Conservation (phyloP, 2,329 filamentous ascomycete species). For the Colletotrichum lindemuthianum region DNA sequence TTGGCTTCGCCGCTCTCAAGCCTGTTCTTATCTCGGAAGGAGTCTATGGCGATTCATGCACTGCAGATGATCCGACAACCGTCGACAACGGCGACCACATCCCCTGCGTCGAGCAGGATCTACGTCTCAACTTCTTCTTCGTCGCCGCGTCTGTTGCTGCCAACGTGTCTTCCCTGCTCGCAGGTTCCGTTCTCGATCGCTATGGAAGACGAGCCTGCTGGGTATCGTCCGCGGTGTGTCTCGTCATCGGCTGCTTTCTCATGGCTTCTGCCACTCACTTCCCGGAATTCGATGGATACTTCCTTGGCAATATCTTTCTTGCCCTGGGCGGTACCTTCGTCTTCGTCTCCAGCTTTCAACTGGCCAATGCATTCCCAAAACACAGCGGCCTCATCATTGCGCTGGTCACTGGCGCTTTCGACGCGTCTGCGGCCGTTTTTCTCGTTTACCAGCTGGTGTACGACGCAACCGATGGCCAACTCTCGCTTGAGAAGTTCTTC, state of each 20-base stretch:
- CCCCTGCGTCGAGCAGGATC: slow-evolving; percentile 55
- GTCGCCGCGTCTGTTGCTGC: slow-evolving; percentile 87
- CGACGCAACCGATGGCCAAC: slow-evolving; percentile 59
- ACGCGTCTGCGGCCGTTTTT: slow-evolving; percentile 83
- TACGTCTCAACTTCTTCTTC: slow-evolving; percentile 88
- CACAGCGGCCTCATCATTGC: slow-evolving; percentile 81
- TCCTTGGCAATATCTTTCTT: slow-evolving; percentile 79
- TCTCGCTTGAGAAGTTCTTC: slow-evolving; percentile 53
- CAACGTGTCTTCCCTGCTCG: slow-evolving; percentile 85
- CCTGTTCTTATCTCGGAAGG: slow-evolving; percentile 79
- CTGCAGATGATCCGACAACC: slow-evolving; percentile 38
- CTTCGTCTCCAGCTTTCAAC: slow-evolving; percentile 84
- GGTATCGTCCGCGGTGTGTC: slow-evolving; percentile 73
- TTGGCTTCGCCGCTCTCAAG: slow-evolving; percentile 89
- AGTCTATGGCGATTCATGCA: slow-evolving; percentile 74
- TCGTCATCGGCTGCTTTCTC: slow-evolving; percentile 74
- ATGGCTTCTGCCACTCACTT: slow-evolving; percentile 74
- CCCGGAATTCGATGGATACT: slow-evolving; percentile 76
- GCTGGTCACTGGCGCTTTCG: slow-evolving; percentile 82
- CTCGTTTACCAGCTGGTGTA: slow-evolving; percentile 78
- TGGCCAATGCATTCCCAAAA: slow-evolving; percentile 83
- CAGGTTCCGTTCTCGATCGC: slow-evolving; percentile 85
- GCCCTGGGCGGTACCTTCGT: slow-evolving; percentile 84
- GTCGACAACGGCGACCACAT: slow-evolving; percentile 41
- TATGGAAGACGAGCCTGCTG: slow-evolving; percentile 84